Percentiles rank a stretch among this genome's conserved stretches.
These are phyloP conservation scores for Sporobolomyces roseus DNA, from an alignment of 768 basidiomycete genomes.

Conservation along the genomic window DNA sequence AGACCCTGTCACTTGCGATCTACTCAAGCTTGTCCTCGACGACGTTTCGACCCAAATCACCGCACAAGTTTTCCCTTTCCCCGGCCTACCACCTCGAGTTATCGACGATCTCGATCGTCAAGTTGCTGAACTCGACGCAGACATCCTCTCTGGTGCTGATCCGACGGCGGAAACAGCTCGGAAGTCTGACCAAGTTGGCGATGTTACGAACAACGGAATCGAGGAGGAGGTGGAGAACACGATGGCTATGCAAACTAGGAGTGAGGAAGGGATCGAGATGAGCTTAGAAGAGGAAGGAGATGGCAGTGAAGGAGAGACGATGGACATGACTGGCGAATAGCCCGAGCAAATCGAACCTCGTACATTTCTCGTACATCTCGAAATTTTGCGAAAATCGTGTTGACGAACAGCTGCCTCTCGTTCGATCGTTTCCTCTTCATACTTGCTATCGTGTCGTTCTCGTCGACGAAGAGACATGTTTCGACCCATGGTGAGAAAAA, in stretches of 20 bases:
- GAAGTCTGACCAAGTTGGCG: too few species aligned
- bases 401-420: too few species aligned
- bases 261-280: constrained; percentile 3
- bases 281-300: constrained; percentile 5
- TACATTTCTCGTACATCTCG: too few species aligned
- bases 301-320: constrained; percentile 30
- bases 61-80: constrained; percentile 20
- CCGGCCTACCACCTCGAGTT: constrained; percentile 23
- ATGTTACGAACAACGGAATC: background rate
- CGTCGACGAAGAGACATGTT: too few species aligned
- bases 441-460: too few species aligned
- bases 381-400: too few species aligned
- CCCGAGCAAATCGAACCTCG: too few species aligned
- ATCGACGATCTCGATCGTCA: constrained; percentile 22
- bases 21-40: constrained; percentile 32
- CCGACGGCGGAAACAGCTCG: too few species aligned
- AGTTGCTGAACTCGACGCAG: constrained; percentile 34
- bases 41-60: constrained; percentile 14
- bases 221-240: background rate
- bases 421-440: too few species aligned
- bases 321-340: constrained; percentile 10
- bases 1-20: constrained; percentile 32
- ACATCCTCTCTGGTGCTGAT: constrained; percentile 2
- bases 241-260: constrained; percentile 2
- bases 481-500: too few species aligned